Percentiles rank a stretch among this genome's conserved stretches.
Evolutionary conservation across 1,284 basidiomycete species (phyloP).

Genomic region (Rhodofomes roseus): DNA sequence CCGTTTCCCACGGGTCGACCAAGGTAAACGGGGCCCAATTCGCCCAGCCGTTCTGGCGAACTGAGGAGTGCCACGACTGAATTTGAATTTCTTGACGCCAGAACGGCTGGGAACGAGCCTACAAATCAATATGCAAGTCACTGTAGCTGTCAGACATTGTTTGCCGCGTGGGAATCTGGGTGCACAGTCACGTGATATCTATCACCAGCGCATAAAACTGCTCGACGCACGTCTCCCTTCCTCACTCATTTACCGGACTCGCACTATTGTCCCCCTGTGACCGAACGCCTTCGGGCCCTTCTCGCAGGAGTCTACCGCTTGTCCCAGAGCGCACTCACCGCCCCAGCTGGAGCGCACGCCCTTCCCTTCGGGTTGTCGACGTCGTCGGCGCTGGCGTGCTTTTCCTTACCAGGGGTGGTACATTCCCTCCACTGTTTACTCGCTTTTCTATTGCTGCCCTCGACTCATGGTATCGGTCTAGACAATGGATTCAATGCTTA

Average conservation of each 20-base stretch:
- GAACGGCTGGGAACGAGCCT: too few relatives aligned
- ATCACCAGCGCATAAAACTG: too few relatives aligned
- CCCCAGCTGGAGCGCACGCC: conserved; percentile 45
- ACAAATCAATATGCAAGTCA: too few relatives aligned
- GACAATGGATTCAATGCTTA: not conserved
- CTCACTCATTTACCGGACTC: conserved; percentile 39
- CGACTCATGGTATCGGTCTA: not conserved
- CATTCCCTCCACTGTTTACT: conserved; percentile 13
- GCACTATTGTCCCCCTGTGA: conserved; percentile 53
- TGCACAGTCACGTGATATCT: too few relatives aligned
- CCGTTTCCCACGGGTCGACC: too few relatives aligned
- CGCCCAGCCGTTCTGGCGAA: too few relatives aligned
- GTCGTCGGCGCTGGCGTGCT: conserved; percentile 36
- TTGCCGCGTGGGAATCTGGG: too few relatives aligned
- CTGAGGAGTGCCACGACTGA: too few relatives aligned
- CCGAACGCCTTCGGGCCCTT: conserved; percentile 12
- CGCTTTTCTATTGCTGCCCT: not conserved
- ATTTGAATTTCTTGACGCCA: too few relatives aligned
- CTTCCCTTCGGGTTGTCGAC: conserved; percentile 14
- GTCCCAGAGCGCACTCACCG: conserved; percentile 36
- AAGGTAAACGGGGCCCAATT: too few relatives aligned
- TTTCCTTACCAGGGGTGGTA: conserved; percentile 51
- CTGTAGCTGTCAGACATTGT: too few relatives aligned
- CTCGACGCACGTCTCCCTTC: not conserved
- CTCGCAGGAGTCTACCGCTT: conserved; percentile 48